Evolutionary conservation across 2,329 filamentous ascomycete species (phyloP).

Genomic region (Nannizziopsis arthrosporioides): DNA sequence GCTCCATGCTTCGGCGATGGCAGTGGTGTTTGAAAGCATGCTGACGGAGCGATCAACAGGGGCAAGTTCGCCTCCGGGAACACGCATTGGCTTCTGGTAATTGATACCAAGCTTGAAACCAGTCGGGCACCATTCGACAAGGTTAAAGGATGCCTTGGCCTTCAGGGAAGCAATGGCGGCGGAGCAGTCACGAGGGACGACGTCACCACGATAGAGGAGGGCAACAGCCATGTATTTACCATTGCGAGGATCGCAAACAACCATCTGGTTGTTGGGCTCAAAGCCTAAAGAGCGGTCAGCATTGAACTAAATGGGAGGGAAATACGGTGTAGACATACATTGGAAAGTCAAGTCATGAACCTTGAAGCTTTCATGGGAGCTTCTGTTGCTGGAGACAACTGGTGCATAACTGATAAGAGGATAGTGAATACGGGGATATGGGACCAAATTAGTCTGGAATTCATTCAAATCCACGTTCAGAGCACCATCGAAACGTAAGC

Average conservation of each 20-base stretch:
- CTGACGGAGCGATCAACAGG: constrained; percentile 97
- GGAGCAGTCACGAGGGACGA: constrained; percentile 93
- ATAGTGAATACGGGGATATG: constrained; percentile 98
- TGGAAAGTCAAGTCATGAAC: constrained; percentile 60
- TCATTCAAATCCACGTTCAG: constrained; percentile 99
- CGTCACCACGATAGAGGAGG: constrained; percentile 94
- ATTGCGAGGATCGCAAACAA: constrained; percentile 96
- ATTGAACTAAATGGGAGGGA: neutral
- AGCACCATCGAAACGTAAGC: constrained; percentile 94
- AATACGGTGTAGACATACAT: constrained; percentile 33
- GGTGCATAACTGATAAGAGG: constrained; percentile 93
- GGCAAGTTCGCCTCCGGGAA: constrained; percentile 92
- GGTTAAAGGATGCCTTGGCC: constrained; percentile 98
- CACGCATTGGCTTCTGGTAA: constrained; percentile 94
- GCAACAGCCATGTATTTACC: constrained; percentile 99
- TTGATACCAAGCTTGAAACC: constrained; percentile 99
- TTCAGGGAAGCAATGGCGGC: constrained; percentile 87
- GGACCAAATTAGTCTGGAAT: constrained; percentile 99
- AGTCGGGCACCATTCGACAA: constrained; percentile 99
- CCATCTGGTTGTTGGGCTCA: constrained; percentile 99
- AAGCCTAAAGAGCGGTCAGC: constrained; percentile 75
- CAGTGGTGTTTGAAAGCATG: constrained; percentile 91
- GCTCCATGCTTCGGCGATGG: constrained; percentile 96
- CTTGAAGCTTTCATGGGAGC: constrained; percentile 90
- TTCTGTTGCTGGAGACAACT: constrained; percentile 88